phyloP scores from a whole-genome alignment of 148 eudicot species.

The Heliamphora exappendiculata region DNA sequence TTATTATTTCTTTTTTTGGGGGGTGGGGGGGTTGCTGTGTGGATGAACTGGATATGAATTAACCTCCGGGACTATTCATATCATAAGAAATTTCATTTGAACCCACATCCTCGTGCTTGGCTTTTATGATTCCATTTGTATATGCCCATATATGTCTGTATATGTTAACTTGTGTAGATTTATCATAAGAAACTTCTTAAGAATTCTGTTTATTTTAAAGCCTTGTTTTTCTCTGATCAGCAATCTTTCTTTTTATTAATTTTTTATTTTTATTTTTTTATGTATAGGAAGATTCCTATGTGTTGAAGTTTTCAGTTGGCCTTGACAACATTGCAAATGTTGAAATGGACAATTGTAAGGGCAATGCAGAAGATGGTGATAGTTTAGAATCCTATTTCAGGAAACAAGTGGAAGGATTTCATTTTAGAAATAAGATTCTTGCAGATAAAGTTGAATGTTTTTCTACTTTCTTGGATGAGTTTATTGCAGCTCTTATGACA shows the following conservation, averaged over 20 bases:
- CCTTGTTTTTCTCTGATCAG: constrained; percentile 15
- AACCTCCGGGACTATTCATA: not conserved
- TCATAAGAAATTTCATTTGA: not conserved
- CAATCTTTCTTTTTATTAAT: not conserved
- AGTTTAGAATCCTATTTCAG: constrained; percentile 39
- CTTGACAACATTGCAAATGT: constrained; percentile 27
- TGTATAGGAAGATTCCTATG: constrained; percentile 45
- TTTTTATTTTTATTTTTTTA: constrained; percentile 15
- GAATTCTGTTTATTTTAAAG: not conserved
- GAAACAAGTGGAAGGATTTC: constrained; percentile 44
- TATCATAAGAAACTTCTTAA: not conserved
- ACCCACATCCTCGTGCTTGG: not conserved
- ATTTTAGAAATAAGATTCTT: constrained; percentile 31
- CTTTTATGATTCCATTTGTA: not conserved
- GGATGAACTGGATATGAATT: not conserved
- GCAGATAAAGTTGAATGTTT: constrained; percentile 40
- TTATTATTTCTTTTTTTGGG: not conserved
- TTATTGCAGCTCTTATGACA: constrained; percentile 45
- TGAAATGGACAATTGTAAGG: constrained; percentile 27
- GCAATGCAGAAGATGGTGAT: constrained; percentile 34
- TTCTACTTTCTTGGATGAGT: constrained; percentile 51
- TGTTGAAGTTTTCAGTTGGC: constrained; percentile 32
- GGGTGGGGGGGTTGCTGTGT: not conserved
- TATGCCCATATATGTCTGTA: not conserved
- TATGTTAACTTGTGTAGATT: not conserved